Evolutionary conservation across 805 yeast genomes (phyloP), one percentile per base, ranked within the genome.

Genomic region (Yarrowia sp.): DNA sequence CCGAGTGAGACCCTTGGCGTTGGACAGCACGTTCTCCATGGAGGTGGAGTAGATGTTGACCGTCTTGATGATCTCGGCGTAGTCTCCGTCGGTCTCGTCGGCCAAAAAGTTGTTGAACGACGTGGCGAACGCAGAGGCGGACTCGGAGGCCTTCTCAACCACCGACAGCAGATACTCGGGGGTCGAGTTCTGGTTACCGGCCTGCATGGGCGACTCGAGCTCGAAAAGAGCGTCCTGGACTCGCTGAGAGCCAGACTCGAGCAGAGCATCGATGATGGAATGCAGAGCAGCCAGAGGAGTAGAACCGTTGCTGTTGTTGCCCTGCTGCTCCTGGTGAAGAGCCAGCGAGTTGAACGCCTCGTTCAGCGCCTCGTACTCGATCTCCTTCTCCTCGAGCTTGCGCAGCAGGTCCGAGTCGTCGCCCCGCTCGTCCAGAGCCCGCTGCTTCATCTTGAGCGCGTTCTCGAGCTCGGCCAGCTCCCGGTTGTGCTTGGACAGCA

Each of bases 101-200:
- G 89, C 92, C 66, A 91, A 81, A 74, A 85, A 89, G 66, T 86
- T 83, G 75, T 89, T 90, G 81, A 91, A 91, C 8, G 88, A 86
- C 35, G 87, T 85, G 5, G 97, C 90, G 77, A 92, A 91, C 48
- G 89, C 93, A 7, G 93, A 90, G 0, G 93, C 92, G 15, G 85
- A 80, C 48, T 87, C 85, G 0, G 91, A 85, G 19, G 89, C 84
- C 71, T 87, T 84, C 75, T 92, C 97, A 71, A 88, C 81, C 49
- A 90, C 80, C 0, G 94, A 87, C 43, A 88, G 79, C 26, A 89
- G 77, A 73, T 85, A 88, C 72, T 85, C 87, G 2, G 94, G 90
- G 0, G 94, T 85, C 1, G 95, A 83, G 75, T 87, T 87, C 72
- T 87, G 86, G 75, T 90, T 90, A 68, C 95, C 95, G 4, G 92